Conservation (phyloP, 352 stramenopile genomes). For the Phytopythium cucurbitacearum region DNA sequence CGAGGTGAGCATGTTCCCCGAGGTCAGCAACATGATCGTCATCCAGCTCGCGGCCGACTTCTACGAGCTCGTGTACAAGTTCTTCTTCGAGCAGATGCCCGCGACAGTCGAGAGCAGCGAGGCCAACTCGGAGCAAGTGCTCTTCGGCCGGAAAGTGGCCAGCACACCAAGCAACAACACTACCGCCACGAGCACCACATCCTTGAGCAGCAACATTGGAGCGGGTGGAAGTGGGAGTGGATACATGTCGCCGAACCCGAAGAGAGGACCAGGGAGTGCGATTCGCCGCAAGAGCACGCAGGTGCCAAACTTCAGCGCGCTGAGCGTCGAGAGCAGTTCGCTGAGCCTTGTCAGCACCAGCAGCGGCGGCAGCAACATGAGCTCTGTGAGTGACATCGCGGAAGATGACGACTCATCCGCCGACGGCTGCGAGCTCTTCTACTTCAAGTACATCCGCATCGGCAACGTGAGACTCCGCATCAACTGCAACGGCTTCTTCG, state of each 20-base stretch:
- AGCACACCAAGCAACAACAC: constrained; percentile 6
- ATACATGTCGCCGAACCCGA: too few species aligned
- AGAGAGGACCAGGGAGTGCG: not conserved
- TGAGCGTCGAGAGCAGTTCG: not conserved
- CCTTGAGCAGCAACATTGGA: constrained; percentile 4
- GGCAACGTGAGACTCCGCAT: constrained; percentile 76
- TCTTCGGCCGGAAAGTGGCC: constrained; percentile 51
- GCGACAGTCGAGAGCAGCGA: constrained; percentile 19
- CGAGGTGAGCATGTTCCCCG: constrained; percentile 80
- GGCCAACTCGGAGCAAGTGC: constrained; percentile 37
- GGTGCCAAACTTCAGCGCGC: not conserved
- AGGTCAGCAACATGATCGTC: constrained; percentile 79
- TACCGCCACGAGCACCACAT: constrained; percentile 7
- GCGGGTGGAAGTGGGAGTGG: too few species aligned
- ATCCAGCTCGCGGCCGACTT: constrained; percentile 81
- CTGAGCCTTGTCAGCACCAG: not conserved
- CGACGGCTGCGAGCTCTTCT: constrained; percentile 74
- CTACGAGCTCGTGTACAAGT: constrained; percentile 82
- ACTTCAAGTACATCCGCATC: constrained; percentile 83
- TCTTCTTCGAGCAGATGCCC: constrained; percentile 68
- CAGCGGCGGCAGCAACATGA: not conserved
- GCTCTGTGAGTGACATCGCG: not conserved
- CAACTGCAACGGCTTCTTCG: constrained; percentile 85
- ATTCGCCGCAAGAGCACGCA: constrained; percentile 1
- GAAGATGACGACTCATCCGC: constrained; percentile 53